Evolutionary conservation across 257 asterid species (phyloP), one percentile per base, ranked within the genome.

Genomic region (Nicotiana knightiana): DNA sequence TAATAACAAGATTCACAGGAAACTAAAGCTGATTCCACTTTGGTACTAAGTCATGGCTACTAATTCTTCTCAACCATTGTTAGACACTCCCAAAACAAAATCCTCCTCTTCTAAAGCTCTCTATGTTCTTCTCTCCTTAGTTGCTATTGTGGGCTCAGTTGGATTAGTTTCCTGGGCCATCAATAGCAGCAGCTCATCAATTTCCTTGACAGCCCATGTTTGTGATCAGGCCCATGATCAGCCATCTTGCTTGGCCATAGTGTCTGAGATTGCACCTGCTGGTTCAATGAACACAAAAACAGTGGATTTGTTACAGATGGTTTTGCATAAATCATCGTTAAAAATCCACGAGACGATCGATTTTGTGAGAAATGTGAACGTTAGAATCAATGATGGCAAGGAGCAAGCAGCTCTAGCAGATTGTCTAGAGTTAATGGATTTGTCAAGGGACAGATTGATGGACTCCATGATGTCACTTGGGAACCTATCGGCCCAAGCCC

Each of bases 381-480:
- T 9, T 3, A 7, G 77, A 59, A 64, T 86, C n/a, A 86, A 86
- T 39, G 66, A 84, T n/a, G 24, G 1, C 9, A 68, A 48, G 2
- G 73, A 33, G 11, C 67, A 77, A 33, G 61, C 89, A 16, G 87
- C 84, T 68, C 53, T 84, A 10, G 80, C 80, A 9, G 87, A 70
- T 53, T 86, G 89, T 48, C n/a, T 81, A 37, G 82, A 78, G 70
- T 46, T 86, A 58, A 62, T 86, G 89, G 89, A 86, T 61, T 18
- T 84, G 18, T 84, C 89, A 6, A n/a, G 80, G 77, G 89, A 84
- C n/a, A 71, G 84, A 65, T 35, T 86, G 0, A 30, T 67, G 64
- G 85, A 86, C 64, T 86, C 87, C 12, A 84, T 86, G 83, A 13
- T 79, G 53, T 71, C 71, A 37, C 80, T 82, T 4, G 77, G 75